Base-by-base conservation (phyloP, 202 grass and related monocot genomes). In the Schoenoplectus triqueter region DNA sequence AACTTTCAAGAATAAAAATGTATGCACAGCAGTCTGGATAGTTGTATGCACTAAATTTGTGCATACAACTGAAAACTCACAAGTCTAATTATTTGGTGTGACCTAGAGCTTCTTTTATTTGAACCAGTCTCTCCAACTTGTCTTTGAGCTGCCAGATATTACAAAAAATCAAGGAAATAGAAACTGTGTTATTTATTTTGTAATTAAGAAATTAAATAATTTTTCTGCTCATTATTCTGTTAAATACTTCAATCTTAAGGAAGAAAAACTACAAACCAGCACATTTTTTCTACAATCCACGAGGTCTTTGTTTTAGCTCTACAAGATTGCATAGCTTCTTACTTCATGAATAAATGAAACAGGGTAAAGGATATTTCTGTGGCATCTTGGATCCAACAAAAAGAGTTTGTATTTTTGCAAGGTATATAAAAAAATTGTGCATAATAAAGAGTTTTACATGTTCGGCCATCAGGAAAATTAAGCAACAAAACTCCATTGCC, bases 31-130 rank as follows among this genome's bases (percentile, higher is more conserved):
- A 47, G 14, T 82, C 14, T 10, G 59, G 48, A 62, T 31, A 31
- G 31, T 47, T 18, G n/a, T 44, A 63, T 61, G 20, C 22, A 17
- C 61, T 17, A 18, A 42, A 62, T 52, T 44, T 55, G 21, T 15
- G 9, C 51, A 22, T 74, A 74, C 52, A 79, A 45, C 31, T 74
- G 68, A 42, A 5, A 42, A 79, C 75, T 76, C 91, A 99, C 96
- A 90, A 99, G 93, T 87, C 93, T 94, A 89, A 99, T 99, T 88
- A 99, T 99, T 94, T 99, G 96, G 84, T 99, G 96, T 40, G 96
- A 99, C 56, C 93, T 89, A 83, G 96, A 99, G 77, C 96, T 99
- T 73, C 83, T 92, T 63, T 95, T 91, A 87, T 99, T 99, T 72
- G 95, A 86, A 78, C 92, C 96, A n/a, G 96, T 99, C 88, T 99